Percentiles rank a stretch among this genome's conserved stretches.
phyloP scores from a whole-genome alignment of 2,329 filamentous ascomycete genomes.

The Arthrobotrys conoides region DNA sequence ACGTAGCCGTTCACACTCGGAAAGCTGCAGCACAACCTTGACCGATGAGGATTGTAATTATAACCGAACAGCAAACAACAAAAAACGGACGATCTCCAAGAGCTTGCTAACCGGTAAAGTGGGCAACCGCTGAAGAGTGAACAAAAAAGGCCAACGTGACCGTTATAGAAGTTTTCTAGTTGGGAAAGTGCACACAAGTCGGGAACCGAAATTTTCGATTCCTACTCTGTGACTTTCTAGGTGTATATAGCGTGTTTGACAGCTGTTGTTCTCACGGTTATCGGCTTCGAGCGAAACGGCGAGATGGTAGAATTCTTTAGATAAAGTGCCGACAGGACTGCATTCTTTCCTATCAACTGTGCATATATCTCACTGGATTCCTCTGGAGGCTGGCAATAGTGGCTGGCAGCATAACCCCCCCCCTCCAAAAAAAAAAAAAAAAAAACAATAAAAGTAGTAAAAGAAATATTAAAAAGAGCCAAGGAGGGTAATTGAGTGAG shows the following conservation, averaged over 20 bases:
- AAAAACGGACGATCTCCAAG: constrained; percentile 1
- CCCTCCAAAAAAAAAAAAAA: neutral
- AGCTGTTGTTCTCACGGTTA: constrained; percentile 44
- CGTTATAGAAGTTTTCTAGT: constrained; percentile 31
- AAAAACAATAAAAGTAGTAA: neutral
- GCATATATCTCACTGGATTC: constrained; percentile 35
- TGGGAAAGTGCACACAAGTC: constrained; percentile 37
- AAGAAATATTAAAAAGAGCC: constrained; percentile 17
- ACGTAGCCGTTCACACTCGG: constrained; percentile 48
- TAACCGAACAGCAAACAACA: constrained; percentile 41
- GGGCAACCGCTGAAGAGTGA: constrained; percentile 4
- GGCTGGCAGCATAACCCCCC: neutral
- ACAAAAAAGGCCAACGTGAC: neutral
- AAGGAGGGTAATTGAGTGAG: constrained; percentile 48
- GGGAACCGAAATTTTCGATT: constrained; percentile 10
- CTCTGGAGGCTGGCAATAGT: constrained; percentile 10
- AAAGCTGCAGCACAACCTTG: constrained; percentile 42
- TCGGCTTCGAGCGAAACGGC: constrained; percentile 42
- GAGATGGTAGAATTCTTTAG: constrained; percentile 40
- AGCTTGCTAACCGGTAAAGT: constrained; percentile 9
- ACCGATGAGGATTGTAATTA: constrained; percentile 21
- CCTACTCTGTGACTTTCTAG: neutral
- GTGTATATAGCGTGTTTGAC: constrained; percentile 51
- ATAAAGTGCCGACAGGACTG: constrained; percentile 41
- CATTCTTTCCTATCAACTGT: constrained; percentile 54